phyloP scores from a whole-genome alignment of 1,284 basidiomycete species.

The Cryptococcus maquisensis region DNA sequence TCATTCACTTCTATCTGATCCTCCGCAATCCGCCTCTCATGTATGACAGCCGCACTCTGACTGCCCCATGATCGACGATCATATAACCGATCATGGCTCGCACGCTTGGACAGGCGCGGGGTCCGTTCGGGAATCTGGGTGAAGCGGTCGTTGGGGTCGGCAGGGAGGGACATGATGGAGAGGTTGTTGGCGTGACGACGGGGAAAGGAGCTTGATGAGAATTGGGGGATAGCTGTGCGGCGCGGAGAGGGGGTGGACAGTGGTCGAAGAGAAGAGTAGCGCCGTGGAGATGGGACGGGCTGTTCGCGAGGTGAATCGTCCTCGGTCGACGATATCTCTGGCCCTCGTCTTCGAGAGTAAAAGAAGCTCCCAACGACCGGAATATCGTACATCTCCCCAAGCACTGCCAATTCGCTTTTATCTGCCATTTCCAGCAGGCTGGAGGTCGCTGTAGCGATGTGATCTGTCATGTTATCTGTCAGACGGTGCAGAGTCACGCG shows the following conservation, averaged over 20 bases:
- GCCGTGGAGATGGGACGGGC: background rate
- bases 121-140: slow-evolving; percentile 36
- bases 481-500: slow-evolving; percentile 35
- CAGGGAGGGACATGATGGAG: slow-evolving; percentile 5
- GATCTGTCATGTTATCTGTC: slow-evolving; percentile 38
- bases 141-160: slow-evolving; percentile 30
- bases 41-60: slow-evolving; percentile 5
- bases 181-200: background rate
- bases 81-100: slow-evolving; percentile 13
- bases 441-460: slow-evolving; percentile 35
- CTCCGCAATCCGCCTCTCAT: slow-evolving; percentile 28
- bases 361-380: slow-evolving; percentile 25
- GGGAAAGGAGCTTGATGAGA: background rate
- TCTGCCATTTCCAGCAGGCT: slow-evolving; percentile 32
- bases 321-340: slow-evolving; percentile 1
- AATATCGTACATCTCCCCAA: slow-evolving; percentile 46
- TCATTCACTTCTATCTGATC: slow-evolving; percentile 11
- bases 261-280: background rate
- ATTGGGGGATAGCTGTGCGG: background rate
- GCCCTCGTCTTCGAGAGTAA: slow-evolving; percentile 8
- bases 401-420: slow-evolving; percentile 27
- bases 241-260: background rate
- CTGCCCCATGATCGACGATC: background rate
- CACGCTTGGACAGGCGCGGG: slow-evolving; percentile 27
- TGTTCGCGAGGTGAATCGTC: background rate